phyloP scores from a whole-genome alignment of 2,329 filamentous ascomycete species.

The Phoma sp. region DNA sequence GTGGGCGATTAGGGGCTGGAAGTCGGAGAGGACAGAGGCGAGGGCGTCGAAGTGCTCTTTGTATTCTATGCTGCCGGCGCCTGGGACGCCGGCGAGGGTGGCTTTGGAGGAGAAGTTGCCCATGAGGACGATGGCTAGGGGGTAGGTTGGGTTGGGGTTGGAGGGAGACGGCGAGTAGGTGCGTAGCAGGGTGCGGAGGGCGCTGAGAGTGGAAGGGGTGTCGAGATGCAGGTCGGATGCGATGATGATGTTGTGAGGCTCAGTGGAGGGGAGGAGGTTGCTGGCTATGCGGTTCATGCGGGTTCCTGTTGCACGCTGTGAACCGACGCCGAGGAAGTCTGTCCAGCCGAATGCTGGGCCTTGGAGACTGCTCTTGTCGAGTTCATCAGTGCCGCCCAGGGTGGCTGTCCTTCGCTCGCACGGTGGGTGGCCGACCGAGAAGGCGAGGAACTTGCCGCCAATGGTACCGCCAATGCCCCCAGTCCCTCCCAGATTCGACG shows the following conservation, averaged over 20 bases:
- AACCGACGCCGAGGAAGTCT: constrained; percentile 91
- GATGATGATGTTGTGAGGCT: constrained; percentile 68
- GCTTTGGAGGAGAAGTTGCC: constrained; percentile 78
- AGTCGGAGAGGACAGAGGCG: constrained; percentile 82
- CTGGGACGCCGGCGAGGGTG: constrained; percentile 67
- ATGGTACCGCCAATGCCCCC: constrained; percentile 88
- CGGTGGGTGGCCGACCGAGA: constrained; percentile 89
- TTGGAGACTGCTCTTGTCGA: constrained; percentile 46
- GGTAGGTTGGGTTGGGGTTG: constrained; percentile 68
- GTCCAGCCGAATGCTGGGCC: constrained; percentile 82
- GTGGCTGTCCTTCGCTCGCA: constrained; percentile 84
- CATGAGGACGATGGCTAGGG: constrained; percentile 80
- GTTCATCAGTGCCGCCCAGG: constrained; percentile 68
- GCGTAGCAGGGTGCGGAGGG: constrained; percentile 78
- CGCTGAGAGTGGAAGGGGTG: constrained; percentile 78
- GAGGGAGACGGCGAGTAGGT: constrained; percentile 65
- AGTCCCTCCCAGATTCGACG: constrained; percentile 69
- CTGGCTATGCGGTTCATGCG: constrained; percentile 84
- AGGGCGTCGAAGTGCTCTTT: constrained; percentile 95
- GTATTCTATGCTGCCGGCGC: constrained; percentile 88
- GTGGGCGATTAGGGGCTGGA: constrained; percentile 76
- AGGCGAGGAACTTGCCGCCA: constrained; percentile 88
- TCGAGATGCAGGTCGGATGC: constrained; percentile 88
- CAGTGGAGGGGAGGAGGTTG: constrained; percentile 61
- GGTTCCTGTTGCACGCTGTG: constrained; percentile 79